phyloP scores from a whole-genome alignment of 192 early-diverging fungal genomes.

The Backusella morwellensis region DNA sequence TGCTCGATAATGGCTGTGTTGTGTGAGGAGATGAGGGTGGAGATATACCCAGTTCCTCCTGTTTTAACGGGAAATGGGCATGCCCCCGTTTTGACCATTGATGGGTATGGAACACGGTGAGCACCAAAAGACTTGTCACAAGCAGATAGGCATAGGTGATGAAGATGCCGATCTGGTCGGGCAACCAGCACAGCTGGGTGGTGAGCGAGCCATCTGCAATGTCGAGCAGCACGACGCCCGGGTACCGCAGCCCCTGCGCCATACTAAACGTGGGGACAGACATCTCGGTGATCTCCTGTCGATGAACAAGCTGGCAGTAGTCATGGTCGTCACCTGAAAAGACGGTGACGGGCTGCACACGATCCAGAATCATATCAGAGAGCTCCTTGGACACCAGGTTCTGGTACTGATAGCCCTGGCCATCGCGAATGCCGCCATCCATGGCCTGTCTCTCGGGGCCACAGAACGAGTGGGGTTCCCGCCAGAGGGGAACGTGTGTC shows the following conservation, averaged over 20 bases:
- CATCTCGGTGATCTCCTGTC: slow-evolving; percentile 14
- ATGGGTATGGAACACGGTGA: background rate
- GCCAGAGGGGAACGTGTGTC: slow-evolving; percentile 84
- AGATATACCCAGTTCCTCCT: background rate
- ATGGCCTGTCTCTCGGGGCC: slow-evolving; percentile 60
- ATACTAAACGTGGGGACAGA: slow-evolving; percentile 64
- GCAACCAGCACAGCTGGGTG: slow-evolving; percentile 53
- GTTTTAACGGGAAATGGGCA: background rate
- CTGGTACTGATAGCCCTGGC: slow-evolving; percentile 82
- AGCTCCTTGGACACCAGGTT: slow-evolving; percentile 68
- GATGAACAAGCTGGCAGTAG: slow-evolving; percentile 69
- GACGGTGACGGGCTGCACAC: slow-evolving; percentile 62
- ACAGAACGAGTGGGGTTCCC: slow-evolving; percentile 64
- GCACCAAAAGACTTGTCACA: background rate
- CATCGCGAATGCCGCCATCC: slow-evolving; percentile 40
- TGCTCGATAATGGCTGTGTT: background rate
- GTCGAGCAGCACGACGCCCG: slow-evolving; percentile 57
- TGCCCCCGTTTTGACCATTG: background rate
- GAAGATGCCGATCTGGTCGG: slow-evolving; percentile 66
- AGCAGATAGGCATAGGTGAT: slow-evolving; percentile 31
- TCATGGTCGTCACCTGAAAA: slow-evolving; percentile 97
- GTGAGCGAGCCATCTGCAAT: slow-evolving; percentile 24
- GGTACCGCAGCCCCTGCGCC: slow-evolving; percentile 53
- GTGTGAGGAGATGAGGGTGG: background rate
- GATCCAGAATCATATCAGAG: slow-evolving; percentile 54